Base-by-base conservation (phyloP, 2,329 filamentous ascomycete species). In the Pseudogymnoascus sp. region DNA sequence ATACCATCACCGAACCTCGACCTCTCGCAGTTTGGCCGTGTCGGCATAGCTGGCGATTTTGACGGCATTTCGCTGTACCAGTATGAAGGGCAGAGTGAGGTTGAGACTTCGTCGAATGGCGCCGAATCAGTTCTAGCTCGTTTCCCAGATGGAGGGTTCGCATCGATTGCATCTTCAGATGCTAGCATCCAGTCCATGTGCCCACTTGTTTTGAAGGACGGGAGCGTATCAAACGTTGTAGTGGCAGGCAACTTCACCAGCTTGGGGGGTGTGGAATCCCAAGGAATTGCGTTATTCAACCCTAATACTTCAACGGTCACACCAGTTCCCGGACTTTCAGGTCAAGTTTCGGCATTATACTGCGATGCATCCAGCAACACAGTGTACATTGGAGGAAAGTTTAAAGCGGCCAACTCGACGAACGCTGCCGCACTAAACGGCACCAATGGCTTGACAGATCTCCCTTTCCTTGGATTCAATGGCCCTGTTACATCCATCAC, bases 231-330 rank as follows among this genome's bases (percentile, higher is more conserved):
- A n/a, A 88, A 89, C 42, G 84, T 97, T 28, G 83, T 97, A 59
- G 83, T 99, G 15, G 95, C 90, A 63, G 95, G 95, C 59, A 97
- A 97, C 78, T 99, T 99, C 74, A 97, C 95, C 33, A 96, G 91
- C 74, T 78, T 99, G 66, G 90, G 87, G 65, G 87, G 87, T 64
- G 82, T 88, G 64, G 79, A 90, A 71, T 91, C 92, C 1, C 86
- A 86, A 62, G 90, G 90, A 50, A 85, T 96, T 64, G 95, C 93
- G 23, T 75, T 96, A 57, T 92, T 93, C 77, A 85, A 97, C 73
- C 85, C 90, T 3, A 84, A 85, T 67, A 88, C 86, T 4, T 85
- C 85, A 50, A 76, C 83, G 38, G 81, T 97, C 60, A 88, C 85
- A 1, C 82, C 91, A n/a, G 77, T 97, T 40, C 77, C 84, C n/a